Evolutionary conservation across 164 flowering plant genomes (phyloP).

Genomic region (Nelumbo lutea): DNA sequence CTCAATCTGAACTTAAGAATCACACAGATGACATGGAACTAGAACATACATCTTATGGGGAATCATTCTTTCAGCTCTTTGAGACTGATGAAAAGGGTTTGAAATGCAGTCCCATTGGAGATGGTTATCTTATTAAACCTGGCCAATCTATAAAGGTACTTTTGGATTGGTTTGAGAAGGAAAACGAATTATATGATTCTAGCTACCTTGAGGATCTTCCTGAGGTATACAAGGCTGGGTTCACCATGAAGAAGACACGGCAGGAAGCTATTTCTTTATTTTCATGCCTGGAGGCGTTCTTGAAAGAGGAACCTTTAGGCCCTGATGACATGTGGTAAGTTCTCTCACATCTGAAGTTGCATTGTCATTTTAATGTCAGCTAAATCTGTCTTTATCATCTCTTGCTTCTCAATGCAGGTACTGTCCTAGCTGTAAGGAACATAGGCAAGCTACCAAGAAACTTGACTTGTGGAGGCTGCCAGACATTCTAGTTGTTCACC

Average conservation of each 20-base stretch:
- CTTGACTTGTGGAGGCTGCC: conserved; percentile 96
- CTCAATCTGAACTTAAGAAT: conserved; percentile 19
- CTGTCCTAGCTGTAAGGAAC: conserved; percentile 93
- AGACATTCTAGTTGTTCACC: conserved; percentile 83
- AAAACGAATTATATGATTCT: conserved; percentile 58
- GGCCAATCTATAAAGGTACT: conserved; percentile 35
- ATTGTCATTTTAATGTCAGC: not conserved
- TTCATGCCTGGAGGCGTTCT: conserved; percentile 89
- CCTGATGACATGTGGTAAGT: conserved; percentile 96
- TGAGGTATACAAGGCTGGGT: conserved; percentile 65
- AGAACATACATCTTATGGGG: conserved; percentile 30
- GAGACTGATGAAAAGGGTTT: conserved; percentile 48
- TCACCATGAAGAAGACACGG: conserved; percentile 57
- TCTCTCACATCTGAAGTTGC: not conserved
- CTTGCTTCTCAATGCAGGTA: conserved; percentile 53
- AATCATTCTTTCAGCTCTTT: conserved; percentile 47
- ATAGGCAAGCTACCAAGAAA: conserved; percentile 88
- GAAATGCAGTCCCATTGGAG: conserved; percentile 35
- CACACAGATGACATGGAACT: conserved; percentile 26
- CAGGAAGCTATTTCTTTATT: conserved; percentile 81
- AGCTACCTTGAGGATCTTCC: conserved; percentile 78
- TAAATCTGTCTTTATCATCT: not conserved
- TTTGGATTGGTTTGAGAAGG: conserved; percentile 80
- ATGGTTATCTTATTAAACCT: conserved; percentile 35
- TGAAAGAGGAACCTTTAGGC: conserved; percentile 93